These are phyloP conservation scores for Botryotinia calthae DNA, from an alignment of 2,329 filamentous ascomycete genomes.

Conservation along the genomic window DNA sequence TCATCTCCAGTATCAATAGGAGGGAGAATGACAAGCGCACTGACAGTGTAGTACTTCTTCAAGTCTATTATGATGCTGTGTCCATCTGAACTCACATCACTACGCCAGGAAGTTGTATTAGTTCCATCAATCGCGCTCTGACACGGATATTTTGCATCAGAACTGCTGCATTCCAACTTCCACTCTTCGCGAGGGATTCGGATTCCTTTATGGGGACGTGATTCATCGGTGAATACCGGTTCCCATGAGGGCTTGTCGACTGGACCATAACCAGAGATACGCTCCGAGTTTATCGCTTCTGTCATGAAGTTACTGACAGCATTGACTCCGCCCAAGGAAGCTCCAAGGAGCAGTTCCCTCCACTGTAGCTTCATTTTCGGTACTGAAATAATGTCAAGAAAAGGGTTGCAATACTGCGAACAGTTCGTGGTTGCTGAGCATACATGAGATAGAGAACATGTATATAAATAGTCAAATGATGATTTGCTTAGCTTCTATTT, in stretches of 20 bases:
- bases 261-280: conserved; percentile 4
- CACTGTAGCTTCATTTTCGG: conserved; percentile 1
- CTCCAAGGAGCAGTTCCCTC: not conserved
- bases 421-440: not conserved
- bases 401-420: not conserved
- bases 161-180: conserved; percentile 2
- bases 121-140: conserved; percentile 1
- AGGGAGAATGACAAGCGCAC: conserved; percentile 1
- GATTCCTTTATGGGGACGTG: not conserved
- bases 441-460: not conserved
- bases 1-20: not conserved
- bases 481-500: not conserved
- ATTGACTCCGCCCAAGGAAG: not conserved
- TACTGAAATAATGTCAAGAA: not conserved
- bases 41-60: not conserved
- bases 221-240: not conserved
- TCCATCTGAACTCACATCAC: not conserved
- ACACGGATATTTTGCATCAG: not conserved
- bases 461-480: not conserved
- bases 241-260: conserved; percentile 6
- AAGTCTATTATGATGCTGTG: conserved; percentile 6
- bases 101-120: conserved; percentile 4
- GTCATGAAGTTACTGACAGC: conserved; percentile 6
- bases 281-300: conserved; percentile 3
- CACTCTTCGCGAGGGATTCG: not conserved